These are phyloP conservation scores for Paecilomyces dactylethromorphus DNA, from an alignment of 2,329 filamentous ascomycete genomes.

Conservation along the genomic window DNA sequence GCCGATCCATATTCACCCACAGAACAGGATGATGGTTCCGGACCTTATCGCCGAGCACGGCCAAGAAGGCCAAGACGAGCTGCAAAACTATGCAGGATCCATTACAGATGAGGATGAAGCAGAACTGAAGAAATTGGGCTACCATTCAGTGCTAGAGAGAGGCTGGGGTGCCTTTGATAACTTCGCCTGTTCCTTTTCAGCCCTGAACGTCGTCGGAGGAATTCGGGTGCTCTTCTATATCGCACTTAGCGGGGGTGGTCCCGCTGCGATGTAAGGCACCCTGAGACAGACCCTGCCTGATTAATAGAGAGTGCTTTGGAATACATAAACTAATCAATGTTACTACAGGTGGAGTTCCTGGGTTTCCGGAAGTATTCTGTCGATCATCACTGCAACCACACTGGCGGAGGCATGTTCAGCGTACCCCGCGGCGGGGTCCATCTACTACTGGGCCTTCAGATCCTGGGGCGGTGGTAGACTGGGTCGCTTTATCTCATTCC, in stretches of 20 bases:
- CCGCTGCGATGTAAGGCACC: slow-evolving; percentile 1
- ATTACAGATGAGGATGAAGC: slow-evolving; percentile 18
- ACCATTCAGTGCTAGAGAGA: slow-evolving; percentile 17
- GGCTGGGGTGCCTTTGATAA: slow-evolving; percentile 21
- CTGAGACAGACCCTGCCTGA: not conserved
- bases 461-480: slow-evolving; percentile 18
- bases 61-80: not conserved
- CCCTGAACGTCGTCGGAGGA: slow-evolving; percentile 19
- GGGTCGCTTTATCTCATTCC: slow-evolving; percentile 34
- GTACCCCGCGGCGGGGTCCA: slow-evolving; percentile 23
- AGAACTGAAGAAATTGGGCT: slow-evolving; percentile 18
- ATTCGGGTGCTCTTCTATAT: slow-evolving; percentile 22
- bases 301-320: not conserved
- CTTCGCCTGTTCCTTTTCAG: slow-evolving; percentile 21
- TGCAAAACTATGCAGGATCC: slow-evolving; percentile 3
- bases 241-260: slow-evolving; percentile 18
- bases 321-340: not conserved
- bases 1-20: not conserved
- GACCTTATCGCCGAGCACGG: not conserved
- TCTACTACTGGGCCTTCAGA: slow-evolving; percentile 25
- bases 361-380: not conserved
- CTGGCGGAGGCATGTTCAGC: slow-evolving; percentile 24
- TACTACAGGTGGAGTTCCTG: not conserved
- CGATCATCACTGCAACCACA: slow-evolving; percentile 18
- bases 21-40: not conserved